Conservation (phyloP, 192 early-diverging fungal genomes). For the Chytriomyces sp. region DNA sequence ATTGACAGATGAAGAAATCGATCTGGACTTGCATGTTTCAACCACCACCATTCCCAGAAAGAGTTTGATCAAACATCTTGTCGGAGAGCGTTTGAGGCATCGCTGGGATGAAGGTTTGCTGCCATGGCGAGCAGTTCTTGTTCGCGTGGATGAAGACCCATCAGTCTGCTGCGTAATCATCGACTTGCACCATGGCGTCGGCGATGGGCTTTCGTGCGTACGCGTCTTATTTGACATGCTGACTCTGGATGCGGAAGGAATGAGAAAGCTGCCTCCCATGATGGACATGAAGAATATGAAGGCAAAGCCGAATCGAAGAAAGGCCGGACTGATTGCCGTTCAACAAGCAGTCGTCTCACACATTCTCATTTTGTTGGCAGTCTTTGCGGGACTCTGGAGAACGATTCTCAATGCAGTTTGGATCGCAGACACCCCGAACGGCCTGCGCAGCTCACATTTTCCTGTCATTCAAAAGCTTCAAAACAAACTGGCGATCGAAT, state of each 20-base stretch:
- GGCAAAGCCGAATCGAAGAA: not conserved
- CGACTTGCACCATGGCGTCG: constrained; percentile 24
- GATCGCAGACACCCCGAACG: not conserved
- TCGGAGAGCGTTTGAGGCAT: constrained; percentile 2
- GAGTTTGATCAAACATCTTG: not conserved
- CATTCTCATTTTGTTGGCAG: not conserved
- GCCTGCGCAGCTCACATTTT: not conserved
- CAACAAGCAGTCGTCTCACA: not conserved
- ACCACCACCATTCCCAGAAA: not conserved
- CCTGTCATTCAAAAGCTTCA: not conserved
- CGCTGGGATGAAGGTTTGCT: constrained; percentile 14
- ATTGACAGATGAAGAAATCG: not conserved
- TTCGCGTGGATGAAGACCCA: not conserved
- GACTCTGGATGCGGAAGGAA: not conserved
- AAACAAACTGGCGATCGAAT: not conserved
- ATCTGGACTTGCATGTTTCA: not conserved
- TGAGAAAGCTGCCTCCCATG: not conserved
- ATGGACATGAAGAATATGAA: constrained; percentile 8
- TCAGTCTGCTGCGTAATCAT: constrained; percentile 5
- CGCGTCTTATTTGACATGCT: not conserved
- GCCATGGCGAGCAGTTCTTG: not conserved
- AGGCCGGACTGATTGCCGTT: not conserved
- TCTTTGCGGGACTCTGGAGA: not conserved
- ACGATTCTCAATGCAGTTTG: not conserved
- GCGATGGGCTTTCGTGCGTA: constrained; percentile 17